Evolutionary conservation across 371 early-diverging fungal genomes (phyloP), one percentile per base, ranked within the genome.

Genomic region (Apophysomyces ossiformis): DNA sequence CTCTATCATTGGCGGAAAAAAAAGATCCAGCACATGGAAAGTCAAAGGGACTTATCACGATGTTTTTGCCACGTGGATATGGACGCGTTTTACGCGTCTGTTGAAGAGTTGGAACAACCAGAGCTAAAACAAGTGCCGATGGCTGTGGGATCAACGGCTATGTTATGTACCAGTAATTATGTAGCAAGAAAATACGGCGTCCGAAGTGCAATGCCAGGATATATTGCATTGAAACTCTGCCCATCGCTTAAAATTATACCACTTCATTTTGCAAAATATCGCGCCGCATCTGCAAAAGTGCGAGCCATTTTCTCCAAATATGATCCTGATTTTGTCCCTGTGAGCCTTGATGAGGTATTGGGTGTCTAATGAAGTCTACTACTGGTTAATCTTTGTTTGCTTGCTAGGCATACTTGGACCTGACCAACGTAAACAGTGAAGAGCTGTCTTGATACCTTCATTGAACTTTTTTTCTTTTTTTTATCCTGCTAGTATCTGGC

Each of bases 151-250:
- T 78, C 75, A 7, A 70, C 75, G 58, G 66, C 75, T 3, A 90
- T 91, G 85, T 63, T 92, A 6, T 79, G 79, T 35, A 91, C 92
- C 6, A 89, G 91, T 37, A 92, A 91, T 69, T 92, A 91, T 72
- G 75, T 74, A 12, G 90, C 88, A 45, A 70, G 83, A 18, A 78
- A 86, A 62, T 90, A 69, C 67, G 92, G 92, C 18, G 88, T 90
- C 11, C 78, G 91, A 0, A 85, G 87, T 44, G 92, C 85, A 0
- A 90, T 92, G 91, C 87, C 87, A 36, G 89, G 89, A 6, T 87
- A 84, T 63, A 87, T 89, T 61, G 91, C 88, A 0, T 44, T 74
- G 32, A 85, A 84, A 46, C 75, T 90, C 0, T 92, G 90, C 45
- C 91, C 91, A 1, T 76, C 86, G 11, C 72, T 91, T 15, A 73